Percentiles rank a stretch among this genome's conserved stretches.
These are phyloP conservation scores for Quambalaria eucalypti DNA, from an alignment of 1,284 basidiomycete genomes.

Conservation along the genomic window DNA sequence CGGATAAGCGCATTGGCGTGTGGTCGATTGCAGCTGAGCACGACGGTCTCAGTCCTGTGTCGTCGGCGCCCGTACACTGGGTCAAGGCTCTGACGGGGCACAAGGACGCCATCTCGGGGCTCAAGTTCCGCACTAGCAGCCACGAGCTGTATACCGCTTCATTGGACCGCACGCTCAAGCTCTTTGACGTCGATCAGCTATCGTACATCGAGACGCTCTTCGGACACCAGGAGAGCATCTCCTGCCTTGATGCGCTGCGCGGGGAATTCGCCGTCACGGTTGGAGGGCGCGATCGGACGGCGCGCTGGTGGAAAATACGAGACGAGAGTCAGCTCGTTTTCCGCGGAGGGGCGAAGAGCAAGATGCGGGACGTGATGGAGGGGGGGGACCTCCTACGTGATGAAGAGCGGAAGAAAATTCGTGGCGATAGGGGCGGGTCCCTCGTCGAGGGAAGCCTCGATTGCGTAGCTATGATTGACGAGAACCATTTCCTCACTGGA, in stretches of 20 bases:
- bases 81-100: constrained; percentile 58
- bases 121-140: constrained; percentile 73
- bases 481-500: constrained; percentile 80
- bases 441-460: constrained; percentile 80
- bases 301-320: constrained; percentile 90
- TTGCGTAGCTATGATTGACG: constrained; percentile 86
- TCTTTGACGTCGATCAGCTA: constrained; percentile 76
- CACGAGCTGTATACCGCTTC: constrained; percentile 68
- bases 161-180: constrained; percentile 80
- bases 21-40: constrained; percentile 19
- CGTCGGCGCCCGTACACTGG: constrained; percentile 51
- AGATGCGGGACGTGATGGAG: constrained; percentile 63
- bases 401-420: constrained; percentile 48
- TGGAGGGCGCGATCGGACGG: constrained; percentile 81
- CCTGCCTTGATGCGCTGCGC: constrained; percentile 68
- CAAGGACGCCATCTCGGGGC: constrained; percentile 52
- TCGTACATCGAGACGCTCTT: constrained; percentile 94
- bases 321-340: constrained; percentile 95
- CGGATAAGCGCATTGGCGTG: constrained; percentile 56
- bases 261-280: constrained; percentile 77
- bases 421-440: constrained; percentile 25
- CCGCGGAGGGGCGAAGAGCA: constrained; percentile 71
- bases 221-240: constrained; percentile 85
- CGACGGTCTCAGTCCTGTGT: background rate
- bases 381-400: constrained; percentile 58